Evolutionary conservation across 148 eudicot genomes (phyloP).

Genomic region (Chenopodium berlandieri): DNA sequence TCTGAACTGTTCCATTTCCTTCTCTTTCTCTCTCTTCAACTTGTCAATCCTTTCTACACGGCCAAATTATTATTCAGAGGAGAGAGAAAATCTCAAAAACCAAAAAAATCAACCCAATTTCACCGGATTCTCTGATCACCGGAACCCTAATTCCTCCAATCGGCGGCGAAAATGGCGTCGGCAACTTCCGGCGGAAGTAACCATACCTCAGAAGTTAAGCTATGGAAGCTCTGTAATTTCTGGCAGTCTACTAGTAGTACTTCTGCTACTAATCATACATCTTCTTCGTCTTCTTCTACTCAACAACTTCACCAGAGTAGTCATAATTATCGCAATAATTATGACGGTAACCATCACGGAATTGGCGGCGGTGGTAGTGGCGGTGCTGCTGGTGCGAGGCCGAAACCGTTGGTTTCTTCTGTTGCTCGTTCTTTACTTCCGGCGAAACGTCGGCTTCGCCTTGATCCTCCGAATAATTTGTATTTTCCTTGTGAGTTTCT

Average conservation of each 20-base stretch:
- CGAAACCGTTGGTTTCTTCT: slow-evolving; percentile 45
- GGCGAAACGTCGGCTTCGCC: slow-evolving; percentile 55
- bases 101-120: not conserved
- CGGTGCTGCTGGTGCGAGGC: slow-evolving; percentile 29
- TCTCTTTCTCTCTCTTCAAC: not conserved
- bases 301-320: slow-evolving; percentile 43
- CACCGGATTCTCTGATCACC: not conserved
- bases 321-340: slow-evolving; percentile 5
- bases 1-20: slow-evolving; percentile 2
- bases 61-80: not conserved
- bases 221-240: slow-evolving; percentile 53
- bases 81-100: not conserved
- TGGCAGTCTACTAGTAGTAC: slow-evolving; percentile 44
- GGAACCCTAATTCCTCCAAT: not conserved
- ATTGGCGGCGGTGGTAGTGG: slow-evolving; percentile 4
- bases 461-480: slow-evolving; percentile 82
- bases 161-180: slow-evolving; percentile 29
- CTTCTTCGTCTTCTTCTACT: slow-evolving; percentile 56
- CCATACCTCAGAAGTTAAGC: slow-evolving; percentile 30
- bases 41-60: not conserved
- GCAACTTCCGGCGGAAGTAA: slow-evolving; percentile 36
- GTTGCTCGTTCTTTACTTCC: slow-evolving; percentile 71
- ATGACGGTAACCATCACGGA: slow-evolving; percentile 20
- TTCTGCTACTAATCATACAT: slow-evolving; percentile 22
- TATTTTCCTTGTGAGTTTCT: slow-evolving; percentile 62